Conservation (phyloP, 768 basidiomycete genomes). For the Tulasnella sp. region DNA sequence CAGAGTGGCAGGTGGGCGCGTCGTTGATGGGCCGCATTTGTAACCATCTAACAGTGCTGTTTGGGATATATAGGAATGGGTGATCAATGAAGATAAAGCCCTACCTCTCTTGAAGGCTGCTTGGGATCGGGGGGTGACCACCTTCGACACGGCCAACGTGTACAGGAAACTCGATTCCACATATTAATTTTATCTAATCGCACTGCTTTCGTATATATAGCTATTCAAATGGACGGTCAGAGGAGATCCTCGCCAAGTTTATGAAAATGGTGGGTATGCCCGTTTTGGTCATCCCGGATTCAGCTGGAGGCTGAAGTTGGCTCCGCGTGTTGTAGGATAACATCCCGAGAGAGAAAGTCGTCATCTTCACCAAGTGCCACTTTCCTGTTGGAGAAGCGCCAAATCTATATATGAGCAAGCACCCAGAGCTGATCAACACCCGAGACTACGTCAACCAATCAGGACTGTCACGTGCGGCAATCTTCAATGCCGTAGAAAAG, state of each 20-base stretch:
- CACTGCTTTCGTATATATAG: background rate
- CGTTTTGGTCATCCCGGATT: too few relatives aligned
- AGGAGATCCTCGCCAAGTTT: slow-evolving; percentile 56
- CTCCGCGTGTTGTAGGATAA: too few relatives aligned
- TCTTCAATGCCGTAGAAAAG: background rate
- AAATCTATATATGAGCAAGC: background rate
- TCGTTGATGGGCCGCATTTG: too few relatives aligned
- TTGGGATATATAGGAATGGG: background rate
- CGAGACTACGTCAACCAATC: background rate
- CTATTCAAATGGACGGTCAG: slow-evolving; percentile 22
- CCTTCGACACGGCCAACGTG: slow-evolving; percentile 21
- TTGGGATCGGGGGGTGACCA: background rate
- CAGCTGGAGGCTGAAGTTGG: too few relatives aligned
- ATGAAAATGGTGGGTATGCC: slow-evolving; percentile 33
- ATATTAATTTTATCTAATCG: slow-evolving; percentile 24
- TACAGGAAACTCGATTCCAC: slow-evolving; percentile 41
- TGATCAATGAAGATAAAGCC: slow-evolving; percentile 16
- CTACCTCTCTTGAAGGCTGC: slow-evolving; percentile 24
- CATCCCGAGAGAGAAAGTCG: too few relatives aligned
- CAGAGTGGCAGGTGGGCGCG: slow-evolving; percentile 20
- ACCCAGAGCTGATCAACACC: background rate
- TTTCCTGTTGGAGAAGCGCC: background rate
- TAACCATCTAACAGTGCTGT: too few relatives aligned
- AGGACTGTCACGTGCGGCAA: background rate
- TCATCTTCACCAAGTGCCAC: too few relatives aligned